These are phyloP conservation scores for Vigna reflexopilosa DNA, from an alignment of 306 rosid species.

Conservation along the genomic window DNA sequence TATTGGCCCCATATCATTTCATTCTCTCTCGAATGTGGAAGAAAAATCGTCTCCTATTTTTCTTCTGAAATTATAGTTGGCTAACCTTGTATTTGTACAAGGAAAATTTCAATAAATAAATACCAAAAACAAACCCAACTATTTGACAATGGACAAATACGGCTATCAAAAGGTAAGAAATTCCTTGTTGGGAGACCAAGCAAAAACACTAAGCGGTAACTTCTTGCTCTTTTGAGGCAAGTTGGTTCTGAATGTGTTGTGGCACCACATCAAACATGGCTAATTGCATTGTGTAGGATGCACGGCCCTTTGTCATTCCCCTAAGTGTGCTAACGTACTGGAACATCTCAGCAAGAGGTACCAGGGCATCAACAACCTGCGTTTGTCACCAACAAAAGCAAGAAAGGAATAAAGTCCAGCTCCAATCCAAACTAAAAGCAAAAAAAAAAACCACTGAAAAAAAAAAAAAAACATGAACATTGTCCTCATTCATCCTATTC, in stretches of 20 bases:
- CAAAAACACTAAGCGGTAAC: constrained; percentile 72
- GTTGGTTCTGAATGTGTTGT: constrained; percentile 92
- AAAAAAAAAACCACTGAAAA: neutral
- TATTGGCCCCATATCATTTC: constrained; percentile 12
- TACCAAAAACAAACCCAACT: constrained; percentile 5
- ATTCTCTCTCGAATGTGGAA: constrained; percentile 22
- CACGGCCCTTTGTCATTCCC: constrained; percentile 99
- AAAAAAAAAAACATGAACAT: neutral
- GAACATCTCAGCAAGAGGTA: constrained; percentile 98
- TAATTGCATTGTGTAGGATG: constrained; percentile 92
- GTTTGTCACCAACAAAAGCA: constrained; percentile 37
- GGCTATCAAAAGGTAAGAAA: constrained; percentile 31
- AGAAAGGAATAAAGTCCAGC: neutral
- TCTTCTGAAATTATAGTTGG: constrained; percentile 8
- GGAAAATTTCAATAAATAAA: constrained; percentile 15
- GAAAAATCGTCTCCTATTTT: constrained; percentile 23
- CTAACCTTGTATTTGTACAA: constrained; percentile 42
- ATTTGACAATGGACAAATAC: constrained; percentile 36
- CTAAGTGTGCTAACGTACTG: constrained; percentile 92
- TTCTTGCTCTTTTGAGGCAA: constrained; percentile 85
- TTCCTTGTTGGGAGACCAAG: constrained; percentile 28
- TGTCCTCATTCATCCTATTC: constrained; percentile 1
- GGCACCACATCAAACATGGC: constrained; percentile 94
- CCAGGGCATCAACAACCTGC: constrained; percentile 91
- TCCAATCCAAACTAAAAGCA: neutral